Evolutionary conservation across 169 alveolate species (phyloP).

Genomic region (Plasmodium knowlesi): DNA sequence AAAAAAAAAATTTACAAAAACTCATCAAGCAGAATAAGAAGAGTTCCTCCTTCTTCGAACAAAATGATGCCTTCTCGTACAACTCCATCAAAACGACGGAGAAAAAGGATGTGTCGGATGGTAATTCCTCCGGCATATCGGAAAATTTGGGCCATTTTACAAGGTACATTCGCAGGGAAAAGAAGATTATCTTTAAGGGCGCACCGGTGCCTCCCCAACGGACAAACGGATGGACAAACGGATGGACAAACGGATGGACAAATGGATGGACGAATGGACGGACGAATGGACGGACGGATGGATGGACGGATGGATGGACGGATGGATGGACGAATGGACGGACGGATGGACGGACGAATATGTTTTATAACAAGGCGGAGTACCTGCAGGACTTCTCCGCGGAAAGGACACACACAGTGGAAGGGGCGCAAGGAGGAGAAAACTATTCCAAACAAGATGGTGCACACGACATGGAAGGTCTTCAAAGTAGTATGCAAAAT

Average conservation of each 20-base stretch:
- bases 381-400: conserved; percentile 4
- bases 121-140: conserved; percentile 30
- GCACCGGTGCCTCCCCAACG: neutral
- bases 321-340: neutral
- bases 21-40: conserved; percentile 41
- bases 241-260: neutral
- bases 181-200: conserved; percentile 6
- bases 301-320: neutral
- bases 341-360: neutral
- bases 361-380: neutral
- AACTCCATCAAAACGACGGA: conserved; percentile 36
- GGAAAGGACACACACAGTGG: neutral
- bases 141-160: conserved; percentile 24
- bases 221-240: neutral
- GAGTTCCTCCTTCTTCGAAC: conserved; percentile 25
- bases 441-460: neutral
- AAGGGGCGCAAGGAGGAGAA: neutral
- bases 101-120: conserved; percentile 7
- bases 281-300: neutral
- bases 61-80: conserved; percentile 9
- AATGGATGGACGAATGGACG: neutral
- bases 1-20: conserved; percentile 69
- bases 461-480: neutral
- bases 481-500: neutral
- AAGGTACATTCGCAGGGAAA: conserved; percentile 24